Evolutionary conservation across 495 filamentous ascomycete species (phyloP).

Genomic region (Oleoguttula mirabilis): DNA sequence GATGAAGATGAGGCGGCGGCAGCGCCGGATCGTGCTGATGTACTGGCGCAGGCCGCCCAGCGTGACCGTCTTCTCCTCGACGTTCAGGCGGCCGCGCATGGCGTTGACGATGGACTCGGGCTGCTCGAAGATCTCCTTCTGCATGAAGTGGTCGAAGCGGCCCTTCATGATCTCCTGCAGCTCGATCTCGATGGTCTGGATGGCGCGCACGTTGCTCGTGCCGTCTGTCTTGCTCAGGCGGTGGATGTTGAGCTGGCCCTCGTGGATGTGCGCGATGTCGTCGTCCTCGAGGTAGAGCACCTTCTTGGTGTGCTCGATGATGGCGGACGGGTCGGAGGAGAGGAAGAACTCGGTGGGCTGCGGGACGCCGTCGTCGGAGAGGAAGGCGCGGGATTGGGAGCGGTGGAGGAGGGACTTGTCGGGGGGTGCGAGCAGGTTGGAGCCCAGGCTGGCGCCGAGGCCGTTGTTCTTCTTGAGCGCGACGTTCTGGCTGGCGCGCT

Average conservation of each 20-base stretch:
- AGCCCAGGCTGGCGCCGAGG: constrained; percentile 10
- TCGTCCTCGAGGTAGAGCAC: constrained; percentile 98
- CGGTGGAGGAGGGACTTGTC: constrained; percentile 97
- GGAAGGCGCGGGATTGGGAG: constrained; percentile 94
- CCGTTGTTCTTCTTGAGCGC: constrained; percentile 59
- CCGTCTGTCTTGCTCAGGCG: constrained; percentile 93
- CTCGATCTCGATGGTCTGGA: constrained; percentile 96
- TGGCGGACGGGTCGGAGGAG: constrained; percentile 93
- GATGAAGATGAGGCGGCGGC: constrained; percentile 93
- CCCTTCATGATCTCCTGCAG: constrained; percentile 99
- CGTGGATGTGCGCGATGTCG: constrained; percentile 98
- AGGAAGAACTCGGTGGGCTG: constrained; percentile 99
- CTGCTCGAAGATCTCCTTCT: constrained; percentile 99
- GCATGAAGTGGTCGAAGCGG: constrained; percentile 99
- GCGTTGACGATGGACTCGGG: constrained; percentile 98
- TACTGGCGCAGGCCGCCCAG: constrained; percentile 92
- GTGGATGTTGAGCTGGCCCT: constrained; percentile 97
- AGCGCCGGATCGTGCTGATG: constrained; percentile 89
- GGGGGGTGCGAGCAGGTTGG: constrained; percentile 69
- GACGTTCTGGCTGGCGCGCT: constrained; percentile 91
- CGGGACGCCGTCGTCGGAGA: constrained; percentile 92
- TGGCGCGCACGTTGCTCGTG: constrained; percentile 87
- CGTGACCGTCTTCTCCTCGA: constrained; percentile 83
- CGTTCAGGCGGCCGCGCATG: constrained; percentile 95
- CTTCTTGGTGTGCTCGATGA: constrained; percentile 99